Conservation (phyloP, 768 basidiomycete genomes). For the Serpula lacrymans region DNA sequence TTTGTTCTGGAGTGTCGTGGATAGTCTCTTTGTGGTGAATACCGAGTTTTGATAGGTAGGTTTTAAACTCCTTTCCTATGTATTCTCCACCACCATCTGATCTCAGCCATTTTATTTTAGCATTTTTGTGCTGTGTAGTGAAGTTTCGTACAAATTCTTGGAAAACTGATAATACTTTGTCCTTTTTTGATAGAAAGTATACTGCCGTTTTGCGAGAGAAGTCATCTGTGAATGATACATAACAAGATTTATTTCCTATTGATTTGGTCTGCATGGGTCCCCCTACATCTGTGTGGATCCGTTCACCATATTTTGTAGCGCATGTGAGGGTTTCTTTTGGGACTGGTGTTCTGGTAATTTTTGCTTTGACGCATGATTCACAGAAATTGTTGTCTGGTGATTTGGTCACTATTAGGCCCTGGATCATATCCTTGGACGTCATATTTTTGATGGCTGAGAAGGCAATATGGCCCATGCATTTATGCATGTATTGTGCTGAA, state of each 20-base stretch:
- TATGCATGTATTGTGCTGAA: not conserved
- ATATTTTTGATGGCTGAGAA: not conserved
- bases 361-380: constrained; percentile 27
- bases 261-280: too few species aligned
- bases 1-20: constrained; percentile 13
- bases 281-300: constrained; percentile 12
- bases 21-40: not conserved
- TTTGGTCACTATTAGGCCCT: constrained; percentile 23
- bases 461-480: not conserved
- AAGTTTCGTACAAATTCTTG: constrained; percentile 22
- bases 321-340: not conserved
- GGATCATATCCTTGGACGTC: constrained; percentile 11
- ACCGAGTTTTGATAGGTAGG: not conserved
- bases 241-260: too few species aligned
- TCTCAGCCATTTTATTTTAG: too few species aligned
- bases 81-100: constrained; percentile 13
- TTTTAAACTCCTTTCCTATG: not conserved
- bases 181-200: constrained; percentile 30
- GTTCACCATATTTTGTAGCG: not conserved
- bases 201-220: constrained; percentile 19
- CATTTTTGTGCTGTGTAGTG: constrained; percentile 21
- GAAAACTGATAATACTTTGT: constrained; percentile 22
- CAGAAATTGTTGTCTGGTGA: constrained; percentile 20
- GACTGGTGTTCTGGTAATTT: constrained; percentile 10
- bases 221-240: constrained; percentile 39